Evolutionary conservation across 2,329 filamentous ascomycete species (phyloP), one percentile per base, ranked within the genome.

Genomic region (Aspergillus oerlinghausenensis): DNA sequence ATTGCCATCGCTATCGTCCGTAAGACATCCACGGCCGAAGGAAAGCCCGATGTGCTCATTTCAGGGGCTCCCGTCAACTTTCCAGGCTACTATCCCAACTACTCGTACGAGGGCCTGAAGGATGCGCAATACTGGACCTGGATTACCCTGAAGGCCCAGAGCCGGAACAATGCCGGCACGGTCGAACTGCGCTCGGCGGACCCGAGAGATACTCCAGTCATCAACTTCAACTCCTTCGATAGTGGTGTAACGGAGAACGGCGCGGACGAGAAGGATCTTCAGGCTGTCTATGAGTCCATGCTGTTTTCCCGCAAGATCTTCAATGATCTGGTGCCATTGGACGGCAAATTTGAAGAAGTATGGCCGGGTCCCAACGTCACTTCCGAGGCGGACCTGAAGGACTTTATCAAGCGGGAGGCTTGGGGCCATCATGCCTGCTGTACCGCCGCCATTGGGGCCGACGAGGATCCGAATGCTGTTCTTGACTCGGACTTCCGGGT

Each of bases 201-300:
- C 65, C 87, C 87, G 1, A 80, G 82, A 0, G 86, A 88, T 57
- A 77, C 77, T 1, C 88, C 88, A 0, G 67, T 80, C 6, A 87
- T 89, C 64, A 77, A 77, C 57, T 88, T 85, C 75, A 82, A 84
- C 69, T 86, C 80, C 65, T 86, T 71, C 43, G 73, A 66, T 35
- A 67, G 71, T 32, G 73, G 76, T 2, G 71, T 72, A 0, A 66
- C 63, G 10, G 67, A 59, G 1, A 68, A 73, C 48, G 72, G 73
- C 3, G 73, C 72, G 0, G 73, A 77, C 32, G 79, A 85, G 51
- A 69, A 84, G 23, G 80, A 84, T 60, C 68, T 82, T 5, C 67
- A 77, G 52, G 82, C 84, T 1, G 64, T 85, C 11, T 75, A 77
- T 26, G 84, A 88, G 65, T 83, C 78, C 2, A 74, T 88, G 57